phyloP scores from a whole-genome alignment of 768 basidiomycete genomes.

The Phaeolepiota aurea region DNA sequence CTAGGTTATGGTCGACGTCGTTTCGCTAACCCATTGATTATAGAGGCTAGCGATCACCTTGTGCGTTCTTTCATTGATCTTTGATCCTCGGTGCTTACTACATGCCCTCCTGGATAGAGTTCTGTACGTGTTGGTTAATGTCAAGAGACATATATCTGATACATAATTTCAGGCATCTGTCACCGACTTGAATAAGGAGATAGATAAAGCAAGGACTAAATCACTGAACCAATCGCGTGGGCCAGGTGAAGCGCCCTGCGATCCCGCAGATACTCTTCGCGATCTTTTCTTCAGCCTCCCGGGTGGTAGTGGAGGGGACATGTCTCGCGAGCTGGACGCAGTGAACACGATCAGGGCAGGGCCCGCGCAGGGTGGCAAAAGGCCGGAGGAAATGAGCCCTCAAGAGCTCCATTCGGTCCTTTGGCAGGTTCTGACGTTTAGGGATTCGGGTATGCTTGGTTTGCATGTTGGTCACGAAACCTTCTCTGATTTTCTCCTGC shows the following conservation, averaged over 20 bases:
- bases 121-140: constrained; percentile 12
- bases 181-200: constrained; percentile 73
- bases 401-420: constrained; percentile 79
- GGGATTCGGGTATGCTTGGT: constrained; percentile 54
- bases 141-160: neutral
- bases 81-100: neutral
- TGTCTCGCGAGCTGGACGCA: constrained; percentile 68
- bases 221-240: constrained; percentile 23
- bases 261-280: constrained; percentile 43
- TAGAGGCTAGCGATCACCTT: constrained; percentile 59
- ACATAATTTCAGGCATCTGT: constrained; percentile 60
- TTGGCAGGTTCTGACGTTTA: constrained; percentile 82
- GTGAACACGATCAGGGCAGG: constrained; percentile 63
- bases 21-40: constrained; percentile 1
- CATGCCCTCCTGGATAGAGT: constrained; percentile 17
- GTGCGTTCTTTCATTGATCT: constrained; percentile 21
- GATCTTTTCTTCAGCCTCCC: constrained; percentile 56
- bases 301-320: constrained; percentile 48
- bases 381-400: constrained; percentile 77
- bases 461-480: neutral
- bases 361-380: constrained; percentile 52
- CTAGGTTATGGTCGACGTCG: no score
- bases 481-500: constrained; percentile 1
- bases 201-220: constrained; percentile 61
- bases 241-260: constrained; percentile 21